A percentile compares a stretch with the other conserved stretches of the same genome.
These are phyloP conservation scores for Colletotrichum karsti DNA, from an alignment of 2,329 filamentous ascomycete species.

Conservation along the genomic window DNA sequence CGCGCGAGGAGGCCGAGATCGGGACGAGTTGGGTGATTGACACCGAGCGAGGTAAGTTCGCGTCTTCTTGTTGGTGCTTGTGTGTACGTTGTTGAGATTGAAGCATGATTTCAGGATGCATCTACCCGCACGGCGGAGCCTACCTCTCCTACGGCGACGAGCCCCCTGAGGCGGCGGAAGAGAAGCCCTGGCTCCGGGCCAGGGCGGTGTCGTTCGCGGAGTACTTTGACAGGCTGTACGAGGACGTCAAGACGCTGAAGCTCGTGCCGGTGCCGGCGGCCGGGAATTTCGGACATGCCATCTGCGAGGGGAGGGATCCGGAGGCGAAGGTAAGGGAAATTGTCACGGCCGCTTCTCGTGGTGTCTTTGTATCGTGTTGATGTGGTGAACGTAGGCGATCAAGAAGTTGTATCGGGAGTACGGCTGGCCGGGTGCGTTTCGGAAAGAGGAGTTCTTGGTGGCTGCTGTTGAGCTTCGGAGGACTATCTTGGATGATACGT, in stretches of 20 bases:
- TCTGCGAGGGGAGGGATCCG: not conserved
- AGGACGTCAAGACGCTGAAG: not conserved
- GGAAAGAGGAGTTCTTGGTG: slow-evolving; percentile 4
- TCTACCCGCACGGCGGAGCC: slow-evolving; percentile 5
- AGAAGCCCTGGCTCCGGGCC: slow-evolving; percentile 3
- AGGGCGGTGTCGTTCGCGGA: not conserved
- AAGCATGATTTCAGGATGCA: too few relatives aligned
- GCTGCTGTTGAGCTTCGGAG: slow-evolving; percentile 3
- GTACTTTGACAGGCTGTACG: not conserved
- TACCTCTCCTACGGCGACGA: not conserved
- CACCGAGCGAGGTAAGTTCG: too few relatives aligned
- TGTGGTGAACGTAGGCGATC: not conserved
- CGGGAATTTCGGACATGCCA: slow-evolving; percentile 6
- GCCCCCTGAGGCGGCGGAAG: not conserved
- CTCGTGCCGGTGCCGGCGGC: slow-evolving; percentile 4
- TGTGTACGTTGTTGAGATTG: too few relatives aligned
- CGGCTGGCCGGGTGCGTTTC: slow-evolving; percentile 4
- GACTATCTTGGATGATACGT: slow-evolving; percentile 1
- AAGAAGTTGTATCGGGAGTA: not conserved
- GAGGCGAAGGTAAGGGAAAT: slow-evolving; percentile 17
- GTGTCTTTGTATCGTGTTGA: not conserved
- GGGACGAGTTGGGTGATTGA: too few relatives aligned
- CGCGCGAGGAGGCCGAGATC: too few relatives aligned
- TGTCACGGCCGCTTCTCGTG: too few relatives aligned
- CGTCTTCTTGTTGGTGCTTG: too few relatives aligned